Evolutionary conservation across 2,329 filamentous ascomycete species (phyloP).

Genomic region (Fusarium incarnatum): DNA sequence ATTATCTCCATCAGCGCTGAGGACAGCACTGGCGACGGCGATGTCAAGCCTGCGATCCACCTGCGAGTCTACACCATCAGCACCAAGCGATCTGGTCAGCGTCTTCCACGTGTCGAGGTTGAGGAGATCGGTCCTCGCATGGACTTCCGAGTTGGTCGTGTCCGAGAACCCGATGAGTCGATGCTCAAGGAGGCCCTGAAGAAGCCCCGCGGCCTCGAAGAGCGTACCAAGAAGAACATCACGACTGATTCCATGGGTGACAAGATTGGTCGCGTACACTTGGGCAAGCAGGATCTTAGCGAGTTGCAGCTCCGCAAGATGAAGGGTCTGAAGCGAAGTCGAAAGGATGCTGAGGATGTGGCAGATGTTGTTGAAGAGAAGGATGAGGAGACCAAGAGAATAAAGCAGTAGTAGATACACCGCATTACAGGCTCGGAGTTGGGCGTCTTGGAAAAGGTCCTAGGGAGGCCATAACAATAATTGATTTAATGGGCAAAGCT

Average conservation of each 20-base stretch:
- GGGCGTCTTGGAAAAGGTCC: conserved; percentile 50
- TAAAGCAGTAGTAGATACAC: conserved; percentile 48
- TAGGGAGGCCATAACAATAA: conserved; percentile 45
- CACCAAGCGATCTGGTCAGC: conserved; percentile 88
- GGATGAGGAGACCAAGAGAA: conserved; percentile 55
- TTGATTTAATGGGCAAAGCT: conserved; percentile 42
- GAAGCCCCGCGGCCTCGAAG: conserved; percentile 80
- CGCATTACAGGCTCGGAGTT: conserved; percentile 46
- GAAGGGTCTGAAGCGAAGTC: conserved; percentile 93
- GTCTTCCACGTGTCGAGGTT: conserved; percentile 88
- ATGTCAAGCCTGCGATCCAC: conserved; percentile 68
- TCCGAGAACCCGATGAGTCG: conserved; percentile 80
- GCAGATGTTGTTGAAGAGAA: conserved; percentile 57
- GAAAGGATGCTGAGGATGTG: conserved; percentile 66
- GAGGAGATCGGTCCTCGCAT: conserved; percentile 96
- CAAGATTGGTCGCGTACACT: conserved; percentile 93
- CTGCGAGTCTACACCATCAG: conserved; percentile 86
- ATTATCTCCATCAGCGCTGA: conserved; percentile 84
- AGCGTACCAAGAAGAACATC: conserved; percentile 95
- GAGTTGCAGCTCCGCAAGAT: conserved; percentile 97
- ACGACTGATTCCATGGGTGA: conserved; percentile 91
- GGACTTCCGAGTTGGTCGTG: conserved; percentile 87
- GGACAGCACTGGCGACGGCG: conserved; percentile 62
- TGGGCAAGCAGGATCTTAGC: conserved; percentile 88
- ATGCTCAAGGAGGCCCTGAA: conserved; percentile 92